phyloP scores from a whole-genome alignment of 1,284 basidiomycete genomes.

The Sporisorium sorghi region DNA sequence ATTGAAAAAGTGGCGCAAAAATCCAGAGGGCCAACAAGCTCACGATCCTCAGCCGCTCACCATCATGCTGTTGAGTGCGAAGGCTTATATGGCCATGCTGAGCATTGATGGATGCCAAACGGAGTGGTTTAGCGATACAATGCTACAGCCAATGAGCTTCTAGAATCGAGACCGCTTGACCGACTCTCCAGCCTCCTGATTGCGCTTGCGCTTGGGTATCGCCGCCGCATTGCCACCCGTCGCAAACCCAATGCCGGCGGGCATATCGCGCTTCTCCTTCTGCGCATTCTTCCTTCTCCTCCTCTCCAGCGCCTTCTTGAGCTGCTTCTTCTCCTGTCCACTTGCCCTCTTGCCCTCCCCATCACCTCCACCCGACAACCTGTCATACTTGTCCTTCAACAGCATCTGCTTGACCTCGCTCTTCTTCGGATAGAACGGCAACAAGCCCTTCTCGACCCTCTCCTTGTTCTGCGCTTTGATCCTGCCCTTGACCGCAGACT shows the following conservation, averaged over 20 bases:
- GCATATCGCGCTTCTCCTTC: conserved; percentile 81
- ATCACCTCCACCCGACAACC: conserved; percentile 28
- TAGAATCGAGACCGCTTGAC: conserved; percentile 26
- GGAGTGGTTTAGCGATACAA: too few relatives aligned
- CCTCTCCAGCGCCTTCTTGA: conserved; percentile 84
- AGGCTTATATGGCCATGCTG: not conserved
- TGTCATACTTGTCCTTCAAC: conserved; percentile 57
- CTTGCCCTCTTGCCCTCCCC: conserved; percentile 21
- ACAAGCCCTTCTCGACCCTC: conserved; percentile 58
- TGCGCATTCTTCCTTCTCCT: conserved; percentile 85
- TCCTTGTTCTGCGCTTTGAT: conserved; percentile 67
- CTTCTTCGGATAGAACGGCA: conserved; percentile 84
- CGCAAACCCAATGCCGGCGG: conserved; percentile 39
- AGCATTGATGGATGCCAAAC: not conserved
- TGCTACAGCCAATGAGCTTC: not conserved
- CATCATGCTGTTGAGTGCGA: not conserved
- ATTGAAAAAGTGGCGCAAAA: not conserved
- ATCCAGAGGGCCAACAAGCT: not conserved
- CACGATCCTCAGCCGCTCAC: not conserved
- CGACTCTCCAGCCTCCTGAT: conserved; percentile 1
- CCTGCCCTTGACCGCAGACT: conserved; percentile 73
- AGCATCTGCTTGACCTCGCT: conserved; percentile 72
- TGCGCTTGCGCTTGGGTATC: conserved; percentile 47
- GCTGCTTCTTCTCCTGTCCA: conserved; percentile 72
- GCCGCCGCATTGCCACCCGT: conserved; percentile 16